Base-by-base conservation (phyloP, 1,284 basidiomycete genomes). In the Cryptococcus jaspeensis region DNA sequence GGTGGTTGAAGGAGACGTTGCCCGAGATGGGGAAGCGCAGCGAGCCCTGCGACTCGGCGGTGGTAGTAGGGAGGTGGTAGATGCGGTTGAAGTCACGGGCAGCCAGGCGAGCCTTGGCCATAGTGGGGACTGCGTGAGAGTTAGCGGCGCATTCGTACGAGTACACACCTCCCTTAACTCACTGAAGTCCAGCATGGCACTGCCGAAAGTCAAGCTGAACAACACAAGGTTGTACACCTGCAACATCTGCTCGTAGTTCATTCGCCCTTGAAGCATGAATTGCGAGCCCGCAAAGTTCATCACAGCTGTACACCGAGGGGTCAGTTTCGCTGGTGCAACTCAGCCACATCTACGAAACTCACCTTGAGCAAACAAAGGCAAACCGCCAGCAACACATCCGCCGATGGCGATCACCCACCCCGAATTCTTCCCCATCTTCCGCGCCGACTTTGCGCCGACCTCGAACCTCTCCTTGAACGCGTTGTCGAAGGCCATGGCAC, bases 121-220 rank as follows among this genome's bases (percentile, higher is more conserved):
- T 88, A 62, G 81, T 83, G 63, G 91, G 86, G 41, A 91, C 88
- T 90, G 71, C 58, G 52, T 28, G 16, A 38, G 18, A 15, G 41
- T 62, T 55, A 65, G 53, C 53, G 35, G 18, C 25, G 46, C 4
- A 4, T n/a, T 7, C 7, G 11, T 39, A 13, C 40, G 15, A 18
- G 43, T 41, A 25, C 28, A 11, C 8, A 12, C 57, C 36, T 57
- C 46, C 40, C 5, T n/a, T 15, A 15, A 84, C 89, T 72, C 71
- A 92, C 90, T 87, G 78, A 92, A 94, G 28, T 85, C 83, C 83
- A 97, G 87, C 63, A 93, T 83, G 73, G 92, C 90, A 23, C 87
- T 86, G 1, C 91, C 90, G 63, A 96, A 95, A 2, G 91, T 90
- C 59, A 98, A 87, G 7, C 89, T 87, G 79, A 98, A 98, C 39